Evolutionary conservation across 2,329 filamentous ascomycete species (phyloP), one percentile per base, ranked within the genome.

Genomic region (Scedosporium dehoogii): DNA sequence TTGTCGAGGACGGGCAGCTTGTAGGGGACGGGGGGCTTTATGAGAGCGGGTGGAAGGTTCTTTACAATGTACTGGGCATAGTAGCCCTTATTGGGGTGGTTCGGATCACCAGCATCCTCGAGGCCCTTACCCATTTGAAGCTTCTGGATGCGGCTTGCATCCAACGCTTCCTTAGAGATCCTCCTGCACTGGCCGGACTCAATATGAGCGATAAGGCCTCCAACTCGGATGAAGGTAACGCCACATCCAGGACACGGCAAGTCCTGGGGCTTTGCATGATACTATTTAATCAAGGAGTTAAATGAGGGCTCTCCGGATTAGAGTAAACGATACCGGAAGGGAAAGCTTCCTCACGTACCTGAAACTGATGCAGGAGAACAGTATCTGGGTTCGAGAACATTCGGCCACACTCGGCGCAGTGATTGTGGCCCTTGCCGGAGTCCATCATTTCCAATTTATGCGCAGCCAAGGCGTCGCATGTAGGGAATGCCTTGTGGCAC

Each of bases 141-240:
- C 63, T 76, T 77, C 62, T 73, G 65, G 51, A 75, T 68, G 3
- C 78, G 73, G 18, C 70, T 65, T 6, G 68, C 63, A 7, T 73
- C 70, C 12, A 81, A 64, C 1, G 72, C 65, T 0, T 64, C 62
- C 2, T 68, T 68, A 27, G 66, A 69, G 63, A 84, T 73, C 0
- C 44, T 60, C 1, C 63, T 29, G 64, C 81, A 84, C 1, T 73
- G 61, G 25, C 71, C 67, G 2, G 65, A 65, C 68, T 84, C 79
- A 3, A 84, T 72, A 59, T 84, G 81, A 0, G 63, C 44, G 60
- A 83, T 73, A 42, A 81, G 73, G 0, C 59, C 65, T 0, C 73
- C 71, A 0, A 77, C 69, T 1, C 73, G 70, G 0, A 38, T 57
- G 62, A 81, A 82, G 0, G 69, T 69, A 1, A 66, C 70, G 0